These are phyloP conservation scores for Grigorovia transvaalensis DNA, from an alignment of 805 yeast species.

Conservation along the genomic window DNA sequence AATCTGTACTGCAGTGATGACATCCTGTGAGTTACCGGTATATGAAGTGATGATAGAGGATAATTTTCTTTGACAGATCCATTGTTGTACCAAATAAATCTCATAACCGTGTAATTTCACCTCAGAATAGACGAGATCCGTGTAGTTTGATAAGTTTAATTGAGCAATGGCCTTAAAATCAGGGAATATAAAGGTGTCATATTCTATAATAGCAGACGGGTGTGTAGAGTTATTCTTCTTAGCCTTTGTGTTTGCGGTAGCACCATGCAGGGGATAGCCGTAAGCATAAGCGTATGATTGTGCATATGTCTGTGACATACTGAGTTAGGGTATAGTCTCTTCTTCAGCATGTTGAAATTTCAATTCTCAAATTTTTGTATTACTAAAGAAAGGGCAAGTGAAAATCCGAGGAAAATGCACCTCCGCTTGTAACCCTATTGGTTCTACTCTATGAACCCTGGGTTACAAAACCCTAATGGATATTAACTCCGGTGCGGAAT, in stretches of 20 bases:
- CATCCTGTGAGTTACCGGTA: constrained; percentile 70
- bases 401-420: no score
- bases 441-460: no score
- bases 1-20: constrained; percentile 50
- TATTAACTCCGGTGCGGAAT: no score
- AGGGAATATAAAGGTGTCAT: constrained; percentile 36
- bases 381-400: no score
- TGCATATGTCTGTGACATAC: not conserved
- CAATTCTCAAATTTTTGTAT: no score
- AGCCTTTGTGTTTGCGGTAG: not conserved
- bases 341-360: no score
- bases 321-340: not conserved
- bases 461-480: no score
- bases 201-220: not conserved
- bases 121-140: constrained; percentile 36
- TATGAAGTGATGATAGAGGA: constrained; percentile 70
- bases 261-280: not conserved
- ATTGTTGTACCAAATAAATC: constrained; percentile 85
- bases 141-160: constrained; percentile 35
- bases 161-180: constrained; percentile 46
- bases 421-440: no score
- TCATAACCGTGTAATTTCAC: constrained; percentile 65
- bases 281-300: not conserved
- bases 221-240: not conserved
- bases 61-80: constrained; percentile 70